These are phyloP conservation scores for Gossypium thurberi DNA, from an alignment of 345 rosid genomes.

Conservation along the genomic window DNA sequence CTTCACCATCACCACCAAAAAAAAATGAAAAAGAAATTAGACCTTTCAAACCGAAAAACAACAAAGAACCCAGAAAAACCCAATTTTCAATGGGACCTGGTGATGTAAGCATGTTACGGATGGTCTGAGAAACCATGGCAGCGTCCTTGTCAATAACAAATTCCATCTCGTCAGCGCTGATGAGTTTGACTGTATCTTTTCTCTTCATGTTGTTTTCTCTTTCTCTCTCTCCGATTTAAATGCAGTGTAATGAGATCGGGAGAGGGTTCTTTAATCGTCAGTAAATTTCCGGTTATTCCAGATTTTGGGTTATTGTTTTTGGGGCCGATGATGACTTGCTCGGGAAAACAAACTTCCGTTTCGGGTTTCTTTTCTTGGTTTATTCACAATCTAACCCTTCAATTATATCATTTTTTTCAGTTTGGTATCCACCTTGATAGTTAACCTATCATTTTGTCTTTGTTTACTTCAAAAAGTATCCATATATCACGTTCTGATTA, in stretches of 20 bases:
- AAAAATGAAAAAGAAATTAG: background rate
- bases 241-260: background rate
- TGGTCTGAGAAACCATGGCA: constrained; percentile 88
- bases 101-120: constrained; percentile 85
- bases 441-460: no score
- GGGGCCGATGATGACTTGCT: background rate
- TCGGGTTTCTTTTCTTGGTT: no score
- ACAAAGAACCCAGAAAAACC: background rate
- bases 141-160: constrained; percentile 73
- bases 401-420: no score
- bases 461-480: no score
- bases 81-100: constrained; percentile 34
- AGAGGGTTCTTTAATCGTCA: background rate
- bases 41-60: background rate
- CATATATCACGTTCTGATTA: no score
- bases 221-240: constrained; percentile 18
- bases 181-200: constrained; percentile 68
- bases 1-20: background rate
- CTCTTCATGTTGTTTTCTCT: constrained; percentile 53
- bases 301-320: background rate
- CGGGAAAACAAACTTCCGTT: background rate
- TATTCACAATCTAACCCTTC: no score
- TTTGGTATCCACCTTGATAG: no score
- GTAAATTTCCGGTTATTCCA: background rate
- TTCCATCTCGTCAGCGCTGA: constrained; percentile 75